Evolutionary conservation across 1,284 basidiomycete genomes (phyloP).

Genomic region (Malassezia sp.): DNA sequence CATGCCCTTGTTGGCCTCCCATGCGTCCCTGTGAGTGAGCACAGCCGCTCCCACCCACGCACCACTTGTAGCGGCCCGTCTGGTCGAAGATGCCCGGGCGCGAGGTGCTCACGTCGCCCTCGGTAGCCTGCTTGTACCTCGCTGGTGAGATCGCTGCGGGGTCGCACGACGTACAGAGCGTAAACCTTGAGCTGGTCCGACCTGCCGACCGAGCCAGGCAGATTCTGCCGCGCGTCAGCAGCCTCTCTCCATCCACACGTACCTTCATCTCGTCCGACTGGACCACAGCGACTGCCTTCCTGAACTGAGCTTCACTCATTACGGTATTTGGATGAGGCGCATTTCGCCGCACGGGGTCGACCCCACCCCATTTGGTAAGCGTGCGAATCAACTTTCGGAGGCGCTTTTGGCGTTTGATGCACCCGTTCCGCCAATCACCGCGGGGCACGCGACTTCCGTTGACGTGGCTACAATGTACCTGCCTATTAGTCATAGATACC

Average conservation of each 20-base stretch:
- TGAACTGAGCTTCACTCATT: constrained; percentile 29
- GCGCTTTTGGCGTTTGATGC: too few relatives aligned
- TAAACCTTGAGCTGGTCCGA: constrained; percentile 43
- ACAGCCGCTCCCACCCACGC: neutral
- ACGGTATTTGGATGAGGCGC: too few relatives aligned
- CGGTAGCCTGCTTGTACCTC: constrained; percentile 45
- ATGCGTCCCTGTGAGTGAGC: constrained; percentile 24
- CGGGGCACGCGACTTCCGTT: too few relatives aligned
- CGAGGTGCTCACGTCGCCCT: constrained; percentile 42
- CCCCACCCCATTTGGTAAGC: too few relatives aligned
- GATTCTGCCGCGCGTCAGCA: constrained; percentile 15
- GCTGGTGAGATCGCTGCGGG: constrained; percentile 4
- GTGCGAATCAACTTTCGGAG: too few relatives aligned
- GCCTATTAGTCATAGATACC: too few relatives aligned
- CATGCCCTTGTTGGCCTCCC: constrained; percentile 28
- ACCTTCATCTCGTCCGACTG: constrained; percentile 27
- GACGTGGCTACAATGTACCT: too few relatives aligned
- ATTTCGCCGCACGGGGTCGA: too few relatives aligned
- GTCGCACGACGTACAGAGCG: constrained; percentile 24
- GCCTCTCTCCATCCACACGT: neutral
- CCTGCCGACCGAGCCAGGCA: constrained; percentile 38
- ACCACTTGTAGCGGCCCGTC: constrained; percentile 17
- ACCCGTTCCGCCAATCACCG: too few relatives aligned
- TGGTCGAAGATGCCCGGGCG: constrained; percentile 40
- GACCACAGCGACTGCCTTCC: constrained; percentile 31